Evolutionary conservation across 192 early-diverging fungal genomes (phyloP).

Genomic region (Podila verticillata): DNA sequence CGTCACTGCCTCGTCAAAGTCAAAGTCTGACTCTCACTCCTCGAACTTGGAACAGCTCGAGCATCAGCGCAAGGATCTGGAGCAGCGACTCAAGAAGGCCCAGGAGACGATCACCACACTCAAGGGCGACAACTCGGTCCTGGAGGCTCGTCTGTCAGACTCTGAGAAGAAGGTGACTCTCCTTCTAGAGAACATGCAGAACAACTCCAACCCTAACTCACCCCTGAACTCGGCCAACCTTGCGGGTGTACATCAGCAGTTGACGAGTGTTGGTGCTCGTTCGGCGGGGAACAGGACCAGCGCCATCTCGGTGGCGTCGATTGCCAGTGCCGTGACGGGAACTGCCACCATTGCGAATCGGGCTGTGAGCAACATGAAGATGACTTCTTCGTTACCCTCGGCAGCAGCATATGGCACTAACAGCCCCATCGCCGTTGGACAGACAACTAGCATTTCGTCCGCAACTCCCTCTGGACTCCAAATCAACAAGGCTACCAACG

Average conservation of each 20-base stretch:
- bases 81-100: slow-evolving; percentile 25
- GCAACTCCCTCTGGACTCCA: neutral
- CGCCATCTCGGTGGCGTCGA: neutral
- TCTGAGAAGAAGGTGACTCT: slow-evolving; percentile 43
- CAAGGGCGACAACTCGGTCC: slow-evolving; percentile 31
- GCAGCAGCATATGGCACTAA: neutral
- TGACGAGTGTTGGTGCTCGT: slow-evolving; percentile 1
- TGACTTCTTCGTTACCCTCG: neutral
- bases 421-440: neutral
- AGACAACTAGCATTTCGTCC: neutral
- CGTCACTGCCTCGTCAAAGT: slow-evolving; percentile 3
- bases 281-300: neutral
- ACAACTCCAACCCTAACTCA: slow-evolving; percentile 26
- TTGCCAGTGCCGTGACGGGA: neutral
- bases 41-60: slow-evolving; percentile 10
- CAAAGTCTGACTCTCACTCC: neutral
- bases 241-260: slow-evolving; percentile 27
- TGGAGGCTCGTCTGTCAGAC: slow-evolving; percentile 27
- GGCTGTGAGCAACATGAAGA: neutral
- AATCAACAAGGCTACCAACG: neutral
- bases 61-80: slow-evolving; percentile 29
- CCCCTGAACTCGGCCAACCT: slow-evolving; percentile 38
- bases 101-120: slow-evolving; percentile 19
- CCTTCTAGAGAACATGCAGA: slow-evolving; percentile 41
- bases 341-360: neutral